Evolutionary conservation across 306 rosid genomes (phyloP).

Genomic region (Canavalia ensiformis): DNA sequence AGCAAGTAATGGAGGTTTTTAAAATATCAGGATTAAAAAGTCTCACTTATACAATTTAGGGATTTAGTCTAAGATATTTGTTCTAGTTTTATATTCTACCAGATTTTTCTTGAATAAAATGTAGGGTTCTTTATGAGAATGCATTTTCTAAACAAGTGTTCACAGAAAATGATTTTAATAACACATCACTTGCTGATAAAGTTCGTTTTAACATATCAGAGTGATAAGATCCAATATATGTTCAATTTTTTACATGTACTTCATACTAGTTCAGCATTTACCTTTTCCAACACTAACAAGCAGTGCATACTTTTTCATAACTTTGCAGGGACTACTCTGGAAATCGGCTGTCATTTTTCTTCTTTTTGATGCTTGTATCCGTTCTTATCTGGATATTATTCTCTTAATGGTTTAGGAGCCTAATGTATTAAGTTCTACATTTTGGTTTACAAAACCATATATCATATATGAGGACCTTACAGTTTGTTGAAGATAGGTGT

Average conservation of each 20-base stretch:
- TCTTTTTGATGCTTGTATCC: constrained; percentile 91
- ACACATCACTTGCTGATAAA: no score
- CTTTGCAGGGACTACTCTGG: constrained; percentile 75
- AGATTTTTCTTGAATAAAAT: neutral
- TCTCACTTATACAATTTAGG: no score
- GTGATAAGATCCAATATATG: no score
- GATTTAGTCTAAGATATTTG: neutral
- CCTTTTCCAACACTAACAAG: constrained; percentile 40
- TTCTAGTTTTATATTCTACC: constrained; percentile 15
- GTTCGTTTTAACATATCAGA: no score
- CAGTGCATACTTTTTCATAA: constrained; percentile 14
- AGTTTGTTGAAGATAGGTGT: constrained; percentile 64
- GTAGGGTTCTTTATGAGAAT: no score
- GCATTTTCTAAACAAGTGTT: no score
- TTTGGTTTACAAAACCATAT: constrained; percentile 24
- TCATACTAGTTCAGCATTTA: neutral
- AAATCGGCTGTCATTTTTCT: constrained; percentile 68
- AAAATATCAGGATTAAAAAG: no score
- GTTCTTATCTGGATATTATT: constrained; percentile 36
- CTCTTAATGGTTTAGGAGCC: neutral
- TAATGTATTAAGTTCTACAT: neutral
- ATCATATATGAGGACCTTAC: constrained; percentile 56
- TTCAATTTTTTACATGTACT: neutral
- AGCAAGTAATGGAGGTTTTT: no score
- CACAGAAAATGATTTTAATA: no score